Percentiles rank a stretch among this genome's conserved stretches.
phyloP scores from a whole-genome alignment of 495 filamentous ascomycete species.

The Aspergillus panamensis region DNA sequence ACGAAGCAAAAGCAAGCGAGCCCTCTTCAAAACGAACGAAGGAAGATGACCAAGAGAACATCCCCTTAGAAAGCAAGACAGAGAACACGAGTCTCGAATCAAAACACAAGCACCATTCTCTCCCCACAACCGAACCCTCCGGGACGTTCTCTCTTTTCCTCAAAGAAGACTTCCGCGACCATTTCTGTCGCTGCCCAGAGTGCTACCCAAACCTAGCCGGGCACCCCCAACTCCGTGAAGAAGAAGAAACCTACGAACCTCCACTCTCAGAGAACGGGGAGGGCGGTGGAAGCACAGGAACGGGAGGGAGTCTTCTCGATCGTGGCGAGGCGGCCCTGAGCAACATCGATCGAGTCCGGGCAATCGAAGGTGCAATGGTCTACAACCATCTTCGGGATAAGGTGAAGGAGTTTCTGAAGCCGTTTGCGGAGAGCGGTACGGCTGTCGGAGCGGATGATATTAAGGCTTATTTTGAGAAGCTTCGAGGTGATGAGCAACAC shows the following conservation, averaged over 20 bases:
- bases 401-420: slow-evolving; percentile 84
- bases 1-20: slow-evolving; percentile 28
- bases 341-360: slow-evolving; percentile 84
- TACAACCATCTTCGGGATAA: slow-evolving; percentile 95
- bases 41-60: slow-evolving; percentile 30
- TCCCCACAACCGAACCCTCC: slow-evolving; percentile 46
- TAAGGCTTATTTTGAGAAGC: slow-evolving; percentile 89
- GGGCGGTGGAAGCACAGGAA: slow-evolving; percentile 53
- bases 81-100: slow-evolving; percentile 16
- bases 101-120: slow-evolving; percentile 40
- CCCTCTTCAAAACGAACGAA: slow-evolving; percentile 59
- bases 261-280: slow-evolving; percentile 64
- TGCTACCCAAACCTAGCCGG: slow-evolving; percentile 70
- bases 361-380: slow-evolving; percentile 95
- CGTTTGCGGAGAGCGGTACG: slow-evolving; percentile 87
- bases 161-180: slow-evolving; percentile 66
- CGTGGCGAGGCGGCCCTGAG: slow-evolving; percentile 85
- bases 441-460: slow-evolving; percentile 91
- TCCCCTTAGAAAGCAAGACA: slow-evolving; percentile 19
- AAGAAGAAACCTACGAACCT: slow-evolving; percentile 90
- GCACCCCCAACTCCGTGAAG: slow-evolving; percentile 80
- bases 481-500: slow-evolving; percentile 76
- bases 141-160: slow-evolving; percentile 76
- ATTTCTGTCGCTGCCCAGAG: slow-evolving; percentile 70
- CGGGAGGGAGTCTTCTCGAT: slow-evolving; percentile 76